Base-by-base conservation (phyloP, 1,284 basidiomycete genomes). In the Neolentinus lepideus region DNA sequence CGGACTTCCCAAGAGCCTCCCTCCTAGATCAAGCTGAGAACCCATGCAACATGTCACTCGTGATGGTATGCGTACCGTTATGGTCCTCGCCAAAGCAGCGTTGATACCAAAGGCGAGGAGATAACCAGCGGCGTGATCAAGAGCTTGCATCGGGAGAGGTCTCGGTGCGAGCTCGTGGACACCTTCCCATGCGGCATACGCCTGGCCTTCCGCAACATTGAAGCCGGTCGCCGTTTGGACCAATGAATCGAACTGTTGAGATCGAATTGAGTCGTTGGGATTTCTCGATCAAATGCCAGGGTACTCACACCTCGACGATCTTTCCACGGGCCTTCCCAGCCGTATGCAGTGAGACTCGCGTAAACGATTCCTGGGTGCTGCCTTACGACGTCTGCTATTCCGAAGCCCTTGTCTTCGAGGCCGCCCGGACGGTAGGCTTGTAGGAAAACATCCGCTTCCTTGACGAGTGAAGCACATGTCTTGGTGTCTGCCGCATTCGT, bases 221-320 rank as follows among this genome's bases (percentile, higher is more conserved):
- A 85, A 80, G 0, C 85, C 85, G 0, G 75, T 78, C 0, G 82
- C 81, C 0, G 83, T 85, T 66, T 88, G 84, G 0, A 85, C 79
- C 2, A 88, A 71, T 0, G 83, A 85, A 61, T 88, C 85, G 58
- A 86, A 88, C 82, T 84, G 57, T 1, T 8, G 25, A 38, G 27
- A 24, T 3, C 2, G 45, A 24, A 11, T 55, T 25, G 22, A 25
- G 43, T 25, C 6, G 24, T n/a, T 21, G n/a, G n/a, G n/a, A n/a
- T n/a, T n/a, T n/a, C n/a, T n/a, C n/a, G n/a, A n/a, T n/a, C n/a
- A n/a, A n/a, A n/a, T n/a, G n/a, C n/a, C n/a, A n/a, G n/a, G n/a
- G 22, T 51, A 56, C 73, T 55, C 64, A 83, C 82, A 1, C 82
- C 84, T 43, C 81, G 72, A 12, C 75, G 69, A 51, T 77, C 71